Conservation (phyloP, 306 rosid species). For the Delonix regia region DNA sequence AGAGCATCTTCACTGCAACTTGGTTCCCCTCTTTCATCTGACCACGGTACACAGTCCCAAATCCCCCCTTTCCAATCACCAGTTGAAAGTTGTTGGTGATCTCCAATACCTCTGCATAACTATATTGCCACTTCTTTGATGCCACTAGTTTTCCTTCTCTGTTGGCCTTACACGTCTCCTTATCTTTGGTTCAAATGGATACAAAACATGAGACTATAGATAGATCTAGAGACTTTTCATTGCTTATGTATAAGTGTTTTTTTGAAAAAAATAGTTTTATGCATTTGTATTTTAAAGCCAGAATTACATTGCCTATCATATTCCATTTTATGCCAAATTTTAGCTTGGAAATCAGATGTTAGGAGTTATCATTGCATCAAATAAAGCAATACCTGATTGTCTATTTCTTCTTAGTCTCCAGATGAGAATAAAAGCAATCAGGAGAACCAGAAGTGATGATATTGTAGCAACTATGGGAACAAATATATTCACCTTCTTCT, state of each 20-base stretch:
- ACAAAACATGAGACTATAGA: background rate
- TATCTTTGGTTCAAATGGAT: conserved; percentile 30
- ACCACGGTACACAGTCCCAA: conserved; percentile 64
- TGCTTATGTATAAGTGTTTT: too few relatives aligned
- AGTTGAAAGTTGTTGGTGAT: conserved; percentile 60
- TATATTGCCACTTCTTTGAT: conserved; percentile 60
- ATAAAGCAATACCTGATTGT: conserved; percentile 47
- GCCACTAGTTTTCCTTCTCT: conserved; percentile 45
- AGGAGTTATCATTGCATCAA: conserved; percentile 14
- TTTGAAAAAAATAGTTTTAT: too few relatives aligned
- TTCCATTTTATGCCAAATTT: conserved; percentile 7
- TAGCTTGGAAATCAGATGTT: conserved; percentile 3
- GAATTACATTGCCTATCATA: background rate
- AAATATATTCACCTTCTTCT: conserved; percentile 44
- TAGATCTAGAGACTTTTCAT: background rate
- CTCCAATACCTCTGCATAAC: conserved; percentile 49
- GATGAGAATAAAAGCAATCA: conserved; percentile 33
- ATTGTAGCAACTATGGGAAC: conserved; percentile 55
- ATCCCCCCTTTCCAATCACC: conserved; percentile 71
- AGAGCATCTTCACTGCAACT: conserved; percentile 72
- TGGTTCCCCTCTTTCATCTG: conserved; percentile 55
- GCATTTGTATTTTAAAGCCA: too few relatives aligned
- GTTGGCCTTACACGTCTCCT: conserved; percentile 34
- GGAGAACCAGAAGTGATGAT: conserved; percentile 41
- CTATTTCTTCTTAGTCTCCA: conserved; percentile 49